phyloP scores from a whole-genome alignment of 2,329 filamentous ascomycete genomes.

The Endothia cerciana region DNA sequence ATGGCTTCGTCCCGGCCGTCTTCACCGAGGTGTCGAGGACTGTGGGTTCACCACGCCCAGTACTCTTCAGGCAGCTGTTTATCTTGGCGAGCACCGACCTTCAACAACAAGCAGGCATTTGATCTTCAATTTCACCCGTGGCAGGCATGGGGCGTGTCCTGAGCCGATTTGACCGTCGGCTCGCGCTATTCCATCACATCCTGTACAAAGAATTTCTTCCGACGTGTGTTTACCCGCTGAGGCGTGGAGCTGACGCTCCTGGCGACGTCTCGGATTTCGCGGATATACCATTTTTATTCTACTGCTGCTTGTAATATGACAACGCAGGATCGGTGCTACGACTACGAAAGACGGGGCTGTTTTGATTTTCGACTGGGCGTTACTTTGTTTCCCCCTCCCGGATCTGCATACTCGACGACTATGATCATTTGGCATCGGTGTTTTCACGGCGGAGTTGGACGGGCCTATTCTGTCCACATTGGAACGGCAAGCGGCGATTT shows the following conservation, averaged over 20 bases:
- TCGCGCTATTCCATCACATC: slow-evolving; percentile 30
- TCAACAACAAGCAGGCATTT: slow-evolving; percentile 47
- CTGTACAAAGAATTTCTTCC: slow-evolving; percentile 42
- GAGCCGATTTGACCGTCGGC: slow-evolving; percentile 38
- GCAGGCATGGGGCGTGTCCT: slow-evolving; percentile 38
- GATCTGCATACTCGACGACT: slow-evolving; percentile 30
- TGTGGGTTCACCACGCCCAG: slow-evolving; percentile 42
- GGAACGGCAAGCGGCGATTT: slow-evolving; percentile 42
- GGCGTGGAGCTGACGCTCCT: slow-evolving; percentile 35
- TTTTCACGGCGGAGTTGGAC: slow-evolving; percentile 50
- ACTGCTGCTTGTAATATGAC: slow-evolving; percentile 33
- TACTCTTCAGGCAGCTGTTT: slow-evolving; percentile 45
- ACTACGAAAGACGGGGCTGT: slow-evolving; percentile 46
- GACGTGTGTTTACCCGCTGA: slow-evolving; percentile 40
- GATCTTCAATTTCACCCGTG: slow-evolving; percentile 43
- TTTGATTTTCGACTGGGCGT: slow-evolving; percentile 51
- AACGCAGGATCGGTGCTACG: slow-evolving; percentile 41
- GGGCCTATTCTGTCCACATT: slow-evolving; percentile 35
- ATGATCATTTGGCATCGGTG: slow-evolving; percentile 50
- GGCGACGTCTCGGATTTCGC: slow-evolving; percentile 38
- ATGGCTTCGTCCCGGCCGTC: slow-evolving; percentile 41
- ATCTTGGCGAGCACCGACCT: slow-evolving; percentile 55
- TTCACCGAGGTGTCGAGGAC: slow-evolving; percentile 42
- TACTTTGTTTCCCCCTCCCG: slow-evolving; percentile 35
- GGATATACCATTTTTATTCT: slow-evolving; percentile 39